A percentile compares a stretch with the other conserved stretches of the same genome.
Evolutionary conservation across 2,329 filamentous ascomycete species (phyloP).

Genomic region (Nemania diffusa): DNA sequence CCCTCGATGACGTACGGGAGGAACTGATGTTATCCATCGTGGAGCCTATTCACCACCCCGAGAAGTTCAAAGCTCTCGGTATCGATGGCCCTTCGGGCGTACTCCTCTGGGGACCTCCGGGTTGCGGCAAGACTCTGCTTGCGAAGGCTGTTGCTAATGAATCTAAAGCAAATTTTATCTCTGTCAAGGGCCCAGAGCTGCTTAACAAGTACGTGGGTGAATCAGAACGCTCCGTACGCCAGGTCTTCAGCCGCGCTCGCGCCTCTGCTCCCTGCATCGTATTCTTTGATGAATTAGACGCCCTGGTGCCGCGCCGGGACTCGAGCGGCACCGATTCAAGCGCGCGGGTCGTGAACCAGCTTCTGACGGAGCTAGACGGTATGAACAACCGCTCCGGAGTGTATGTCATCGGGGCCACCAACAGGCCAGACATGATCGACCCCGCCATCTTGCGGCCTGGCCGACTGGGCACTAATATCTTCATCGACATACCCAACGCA

Average conservation of each 20-base stretch:
- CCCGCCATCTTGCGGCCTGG: conserved; percentile 93
- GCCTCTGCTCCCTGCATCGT: conserved; percentile 91
- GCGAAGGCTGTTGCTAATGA: conserved; percentile 97
- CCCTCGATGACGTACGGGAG: conserved; percentile 79
- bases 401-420: conserved; percentile 94
- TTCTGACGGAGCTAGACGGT: conserved; percentile 94
- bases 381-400: conserved; percentile 83
- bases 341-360: conserved; percentile 90
- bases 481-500: conserved; percentile 84
- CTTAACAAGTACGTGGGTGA: conserved; percentile 99
- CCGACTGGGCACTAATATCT: conserved; percentile 86
- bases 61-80: conserved; percentile 79
- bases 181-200: conserved; percentile 94
- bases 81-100: conserved; percentile 86
- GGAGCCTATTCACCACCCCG: conserved; percentile 84
- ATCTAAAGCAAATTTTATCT: conserved; percentile 96
- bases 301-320: conserved; percentile 85
- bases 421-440: conserved; percentile 96
- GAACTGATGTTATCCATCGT: conserved; percentile 89
- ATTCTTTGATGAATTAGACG: conserved; percentile 98
- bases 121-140: conserved; percentile 95
- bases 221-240: conserved; percentile 90
- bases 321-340: conserved; percentile 82
- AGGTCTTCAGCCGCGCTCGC: conserved; percentile 89
- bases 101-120: conserved; percentile 94